phyloP scores from a whole-genome alignment of 2,329 filamentous ascomycete genomes.

The Ophiosphaerella narmari region DNA sequence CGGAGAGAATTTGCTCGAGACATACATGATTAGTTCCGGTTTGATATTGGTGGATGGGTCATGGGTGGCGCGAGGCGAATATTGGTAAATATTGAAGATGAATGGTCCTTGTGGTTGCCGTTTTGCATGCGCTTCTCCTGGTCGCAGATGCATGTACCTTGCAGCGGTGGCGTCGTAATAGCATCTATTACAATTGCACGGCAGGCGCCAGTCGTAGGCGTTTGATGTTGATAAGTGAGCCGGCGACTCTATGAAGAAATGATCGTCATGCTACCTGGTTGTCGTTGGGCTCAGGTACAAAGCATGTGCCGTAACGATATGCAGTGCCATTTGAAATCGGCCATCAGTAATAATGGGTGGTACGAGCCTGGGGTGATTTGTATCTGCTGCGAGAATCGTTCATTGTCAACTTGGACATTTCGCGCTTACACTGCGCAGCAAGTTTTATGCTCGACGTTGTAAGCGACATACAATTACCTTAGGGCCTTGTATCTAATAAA shows the following conservation, averaged over 20 bases:
- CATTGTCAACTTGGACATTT: neutral
- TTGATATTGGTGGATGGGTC: constrained; percentile 66
- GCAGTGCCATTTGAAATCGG: neutral
- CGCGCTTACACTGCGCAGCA: constrained; percentile 38
- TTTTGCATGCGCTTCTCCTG: neutral
- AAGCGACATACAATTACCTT: constrained; percentile 58
- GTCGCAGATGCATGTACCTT: too few species aligned
- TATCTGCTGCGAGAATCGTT: neutral
- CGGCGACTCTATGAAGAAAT: neutral
- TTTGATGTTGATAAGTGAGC: neutral
- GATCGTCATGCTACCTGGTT: neutral
- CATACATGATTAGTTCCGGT: constrained; percentile 62
- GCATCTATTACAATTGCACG: neutral
- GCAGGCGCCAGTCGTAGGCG: neutral
- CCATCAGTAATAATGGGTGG: too few species aligned
- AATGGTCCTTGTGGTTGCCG: constrained; percentile 1
- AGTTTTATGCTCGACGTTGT: constrained; percentile 71
- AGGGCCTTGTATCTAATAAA: constrained; percentile 56
- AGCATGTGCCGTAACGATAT: neutral
- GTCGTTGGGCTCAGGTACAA: neutral
- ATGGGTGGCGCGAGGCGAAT: constrained; percentile 56
- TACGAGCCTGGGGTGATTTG: too few species aligned
- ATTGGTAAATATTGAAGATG: constrained; percentile 69
- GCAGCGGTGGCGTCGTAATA: too few species aligned
- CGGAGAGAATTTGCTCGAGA: constrained; percentile 61